Base-by-base conservation (phyloP, 768 basidiomycete species). In the Calocybe indica region DNA sequence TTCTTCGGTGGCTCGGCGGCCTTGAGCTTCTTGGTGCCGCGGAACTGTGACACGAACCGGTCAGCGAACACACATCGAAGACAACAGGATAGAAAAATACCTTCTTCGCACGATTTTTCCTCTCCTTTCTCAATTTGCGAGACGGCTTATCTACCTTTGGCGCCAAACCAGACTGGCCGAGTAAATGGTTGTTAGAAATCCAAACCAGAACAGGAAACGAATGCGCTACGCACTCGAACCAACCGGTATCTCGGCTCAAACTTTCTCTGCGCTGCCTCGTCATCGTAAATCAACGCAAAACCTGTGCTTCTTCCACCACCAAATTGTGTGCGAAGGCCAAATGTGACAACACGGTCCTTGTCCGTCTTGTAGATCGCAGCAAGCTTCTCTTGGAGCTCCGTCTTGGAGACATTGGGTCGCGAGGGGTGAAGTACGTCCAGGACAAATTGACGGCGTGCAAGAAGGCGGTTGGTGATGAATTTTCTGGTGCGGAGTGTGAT, bases 91-190 rank as follows among this genome's bases (percentile, higher is more conserved):
- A 22, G 44, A 13, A 31, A 35, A 50, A 13, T 28, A 92, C 94
- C 85, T 97, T 98, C 88, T 99, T 99, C 53, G 88, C 82, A 66
- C 95, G 85, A 75, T 99, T 99, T 83, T 99, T 99, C 62, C 96
- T 84, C 78, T 98, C 95, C 78, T 98, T 97, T 71, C 96, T 87
- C 71, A 98, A 83, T 70, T 98, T 98, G 63, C 96, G 88, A 55
- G 92, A 92, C 46, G 95, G 75, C 70, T 86, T 92, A 37, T 92
- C 89, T 53, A 86, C 83, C 75, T 97, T 96, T 54, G 76, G 49
- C 32, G 59, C 64, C 41, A 92, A 65, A 44, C 87, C 85, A 55
- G 76, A 80, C 90, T 92, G 53, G 13, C 44, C 40, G 28, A 13
- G 22, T 22, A 48, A 39, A 36, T 55, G 48, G 32, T 37, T 37